A percentile compares a stretch with the other conserved stretches of the same genome.
Conservation (phyloP, 164 flowering plant species). For the Chimonanthus salicifolius region DNA sequence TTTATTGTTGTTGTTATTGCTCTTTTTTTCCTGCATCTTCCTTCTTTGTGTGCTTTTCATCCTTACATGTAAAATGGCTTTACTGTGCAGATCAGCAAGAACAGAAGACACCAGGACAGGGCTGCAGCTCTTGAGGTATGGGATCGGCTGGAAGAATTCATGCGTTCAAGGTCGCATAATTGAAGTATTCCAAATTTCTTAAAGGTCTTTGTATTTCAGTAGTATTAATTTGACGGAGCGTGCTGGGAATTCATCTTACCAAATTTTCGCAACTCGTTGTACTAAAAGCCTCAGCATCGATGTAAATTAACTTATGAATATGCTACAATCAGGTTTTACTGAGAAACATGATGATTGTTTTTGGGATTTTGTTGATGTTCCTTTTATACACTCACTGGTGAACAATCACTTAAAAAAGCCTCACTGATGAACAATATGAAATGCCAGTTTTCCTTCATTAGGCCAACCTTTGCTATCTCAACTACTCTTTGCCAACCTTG, state of each 20-base stretch:
- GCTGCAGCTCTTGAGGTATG: constrained; percentile 99
- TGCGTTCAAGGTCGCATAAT: constrained; percentile 81
- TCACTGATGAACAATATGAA: too few species aligned
- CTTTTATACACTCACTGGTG: background rate
- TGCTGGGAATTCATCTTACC: constrained; percentile 2
- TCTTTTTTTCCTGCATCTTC: background rate
- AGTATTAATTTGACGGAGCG: background rate
- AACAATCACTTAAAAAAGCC: too few species aligned
- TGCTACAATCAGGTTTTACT: background rate
- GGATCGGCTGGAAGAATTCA: constrained; percentile 90
- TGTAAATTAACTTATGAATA: background rate
- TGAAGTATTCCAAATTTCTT: constrained; percentile 20
- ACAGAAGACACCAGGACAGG: constrained; percentile 92
- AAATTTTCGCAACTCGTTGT: background rate
- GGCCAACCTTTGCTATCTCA: background rate
- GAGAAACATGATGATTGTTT: too few species aligned
- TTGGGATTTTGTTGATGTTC: background rate
- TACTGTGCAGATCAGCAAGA: constrained; percentile 81
- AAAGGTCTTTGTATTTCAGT: background rate
- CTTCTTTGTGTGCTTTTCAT: background rate
- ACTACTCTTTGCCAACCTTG: background rate
- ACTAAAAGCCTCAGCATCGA: background rate
- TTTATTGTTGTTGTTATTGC: too few species aligned
- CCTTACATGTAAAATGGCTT: background rate
- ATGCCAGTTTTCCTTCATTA: background rate